Evolutionary conservation across 2,329 filamentous ascomycete species (phyloP).

Genomic region (Tothia fuscella): DNA sequence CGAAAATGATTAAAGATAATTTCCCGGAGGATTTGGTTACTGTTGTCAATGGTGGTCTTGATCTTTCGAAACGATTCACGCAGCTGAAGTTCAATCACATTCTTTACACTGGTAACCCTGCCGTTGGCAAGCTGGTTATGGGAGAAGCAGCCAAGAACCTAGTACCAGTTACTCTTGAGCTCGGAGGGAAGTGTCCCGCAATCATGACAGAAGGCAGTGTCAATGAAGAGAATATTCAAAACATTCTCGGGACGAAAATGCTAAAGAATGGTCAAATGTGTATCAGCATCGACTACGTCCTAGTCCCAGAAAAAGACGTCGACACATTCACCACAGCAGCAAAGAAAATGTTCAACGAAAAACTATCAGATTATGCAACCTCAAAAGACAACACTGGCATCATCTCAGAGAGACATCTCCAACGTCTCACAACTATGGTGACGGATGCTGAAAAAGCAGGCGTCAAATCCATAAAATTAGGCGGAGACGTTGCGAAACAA

Average conservation of each 20-base stretch:
- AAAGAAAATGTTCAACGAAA: constrained; percentile 8
- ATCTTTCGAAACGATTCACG: constrained; percentile 9
- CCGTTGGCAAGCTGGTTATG: constrained; percentile 27
- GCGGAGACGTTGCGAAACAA: constrained; percentile 5
- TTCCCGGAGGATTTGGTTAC: constrained; percentile 8
- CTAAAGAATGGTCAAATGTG: constrained; percentile 10
- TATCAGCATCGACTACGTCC: constrained; percentile 8
- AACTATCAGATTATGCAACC: constrained; percentile 5
- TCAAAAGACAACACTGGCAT: constrained; percentile 8
- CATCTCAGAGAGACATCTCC: constrained; percentile 8
- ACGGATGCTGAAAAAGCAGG: constrained; percentile 8
- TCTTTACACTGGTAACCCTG: constrained; percentile 28
- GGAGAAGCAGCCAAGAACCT: constrained; percentile 26
- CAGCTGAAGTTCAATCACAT: constrained; percentile 19
- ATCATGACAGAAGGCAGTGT: constrained; percentile 9
- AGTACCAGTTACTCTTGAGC: constrained; percentile 37
- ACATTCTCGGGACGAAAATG: constrained; percentile 7
- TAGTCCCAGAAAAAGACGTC: constrained; percentile 3
- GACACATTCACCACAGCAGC: constrained; percentile 1
- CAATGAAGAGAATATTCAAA: constrained; percentile 6
- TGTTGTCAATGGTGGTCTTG: constrained; percentile 7
- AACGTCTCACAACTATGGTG: constrained; percentile 7
- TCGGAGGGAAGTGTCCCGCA: constrained; percentile 33
- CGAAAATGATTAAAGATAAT: constrained; percentile 8
- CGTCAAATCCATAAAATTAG: constrained; percentile 8